Percentiles rank a stretch among this genome's conserved stretches.
Conservation (phyloP, 2,329 filamentous ascomycete genomes). For the Tothia fuscella region DNA sequence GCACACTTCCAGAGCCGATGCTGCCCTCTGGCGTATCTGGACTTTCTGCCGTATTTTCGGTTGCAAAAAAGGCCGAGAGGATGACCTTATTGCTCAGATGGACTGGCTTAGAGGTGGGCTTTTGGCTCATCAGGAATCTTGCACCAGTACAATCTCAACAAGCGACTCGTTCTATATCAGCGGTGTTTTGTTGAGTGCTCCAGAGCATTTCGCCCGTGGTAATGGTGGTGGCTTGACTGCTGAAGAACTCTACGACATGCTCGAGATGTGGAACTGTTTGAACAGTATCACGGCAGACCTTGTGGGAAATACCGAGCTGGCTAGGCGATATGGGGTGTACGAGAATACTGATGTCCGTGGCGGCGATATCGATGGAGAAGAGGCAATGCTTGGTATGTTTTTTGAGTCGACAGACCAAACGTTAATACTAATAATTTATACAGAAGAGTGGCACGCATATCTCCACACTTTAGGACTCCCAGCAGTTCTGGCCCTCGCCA, state of each 20-base stretch:
- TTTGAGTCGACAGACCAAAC: background rate
- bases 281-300: slow-evolving; percentile 44
- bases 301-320: slow-evolving; percentile 41
- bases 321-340: slow-evolving; percentile 44
- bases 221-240: slow-evolving; percentile 43
- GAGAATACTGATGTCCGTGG: slow-evolving; percentile 34
- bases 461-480: slow-evolving; percentile 47
- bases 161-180: slow-evolving; percentile 39
- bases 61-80: slow-evolving; percentile 43
- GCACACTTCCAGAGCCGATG: slow-evolving; percentile 41
- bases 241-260: slow-evolving; percentile 50
- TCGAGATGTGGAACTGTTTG: slow-evolving; percentile 52
- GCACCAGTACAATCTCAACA: slow-evolving; percentile 34
- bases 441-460: slow-evolving; percentile 50
- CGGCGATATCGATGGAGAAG: slow-evolving; percentile 40
- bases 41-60: slow-evolving; percentile 55
- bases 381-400: slow-evolving; percentile 38
- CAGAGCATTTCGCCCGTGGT: slow-evolving; percentile 45
- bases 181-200: slow-evolving; percentile 42
- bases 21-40: slow-evolving; percentile 55
- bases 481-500: slow-evolving; percentile 38
- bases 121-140: slow-evolving; percentile 36
- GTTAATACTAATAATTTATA: slow-evolving; percentile 13
- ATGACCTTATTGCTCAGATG: slow-evolving; percentile 46
- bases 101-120: slow-evolving; percentile 51